Percentiles rank a stretch among this genome's conserved stretches.
These are phyloP conservation scores for Martensiomyces pterosporus DNA, from an alignment of 192 early-diverging fungal genomes.

Conservation along the genomic window DNA sequence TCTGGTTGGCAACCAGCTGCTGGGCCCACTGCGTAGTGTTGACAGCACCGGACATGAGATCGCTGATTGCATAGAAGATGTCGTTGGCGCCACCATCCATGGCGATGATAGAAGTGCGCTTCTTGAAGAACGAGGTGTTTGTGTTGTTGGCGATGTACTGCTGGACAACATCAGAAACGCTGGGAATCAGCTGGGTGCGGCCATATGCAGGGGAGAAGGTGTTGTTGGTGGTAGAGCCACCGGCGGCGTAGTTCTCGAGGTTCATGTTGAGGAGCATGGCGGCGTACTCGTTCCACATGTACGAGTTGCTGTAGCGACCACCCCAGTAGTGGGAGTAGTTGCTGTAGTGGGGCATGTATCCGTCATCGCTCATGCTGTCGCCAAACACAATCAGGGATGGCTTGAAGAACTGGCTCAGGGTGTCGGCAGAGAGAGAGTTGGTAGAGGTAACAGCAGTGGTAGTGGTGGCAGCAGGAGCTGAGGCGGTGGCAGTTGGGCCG, in stretches of 20 bases:
- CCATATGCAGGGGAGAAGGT: neutral
- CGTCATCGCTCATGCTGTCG: neutral
- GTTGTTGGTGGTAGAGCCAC: slow-evolving; percentile 1
- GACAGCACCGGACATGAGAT: neutral
- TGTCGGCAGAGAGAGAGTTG: too few species aligned
- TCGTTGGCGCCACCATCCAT: neutral
- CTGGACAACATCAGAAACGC: neutral
- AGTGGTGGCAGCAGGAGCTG: neutral
- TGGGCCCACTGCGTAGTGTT: neutral
- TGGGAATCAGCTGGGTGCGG: slow-evolving; percentile 1
- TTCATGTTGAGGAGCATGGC: neutral
- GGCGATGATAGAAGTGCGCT: neutral
- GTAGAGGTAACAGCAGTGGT: too few species aligned
- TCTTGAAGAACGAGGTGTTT: neutral
- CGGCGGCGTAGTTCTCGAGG: slow-evolving; percentile 1
- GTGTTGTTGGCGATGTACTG: slow-evolving; percentile 2
- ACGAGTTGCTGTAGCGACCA: neutral
- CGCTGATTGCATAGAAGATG: neutral
- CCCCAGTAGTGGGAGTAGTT: slow-evolving; percentile 1
- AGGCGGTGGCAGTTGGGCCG: too few species aligned
- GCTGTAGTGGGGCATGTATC: neutral
- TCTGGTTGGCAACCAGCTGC: neutral
- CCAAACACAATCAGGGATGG: slow-evolving; percentile 1
- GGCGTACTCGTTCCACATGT: neutral
- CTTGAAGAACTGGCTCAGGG: neutral